Conservation (phyloP, 768 basidiomycete species). For the Terana coerulea region DNA sequence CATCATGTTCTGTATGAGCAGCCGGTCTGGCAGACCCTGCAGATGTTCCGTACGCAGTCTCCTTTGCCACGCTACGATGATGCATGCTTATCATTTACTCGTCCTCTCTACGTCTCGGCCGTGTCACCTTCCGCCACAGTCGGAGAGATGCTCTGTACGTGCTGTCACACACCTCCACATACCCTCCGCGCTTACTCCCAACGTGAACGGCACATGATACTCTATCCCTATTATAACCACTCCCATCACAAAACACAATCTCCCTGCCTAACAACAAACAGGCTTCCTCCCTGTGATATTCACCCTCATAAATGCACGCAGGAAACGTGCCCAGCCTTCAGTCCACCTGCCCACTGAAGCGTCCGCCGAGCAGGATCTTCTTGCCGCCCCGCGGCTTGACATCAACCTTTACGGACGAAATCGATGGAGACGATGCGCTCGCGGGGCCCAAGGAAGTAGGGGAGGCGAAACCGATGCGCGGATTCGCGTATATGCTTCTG, state of each 20-base stretch:
- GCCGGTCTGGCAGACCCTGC: slow-evolving; percentile 89
- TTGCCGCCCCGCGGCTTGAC: not conserved
- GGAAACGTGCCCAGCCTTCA: slow-evolving; percentile 37
- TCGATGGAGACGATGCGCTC: not conserved
- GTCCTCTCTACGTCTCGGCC: not conserved
- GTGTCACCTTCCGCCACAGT: slow-evolving; percentile 41
- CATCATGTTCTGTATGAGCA: slow-evolving; percentile 83
- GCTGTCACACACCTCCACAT: slow-evolving; percentile 17
- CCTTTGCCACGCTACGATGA: not conserved
- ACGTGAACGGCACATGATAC: slow-evolving; percentile 12
- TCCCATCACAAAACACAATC: slow-evolving; percentile 10
- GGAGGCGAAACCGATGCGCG: slow-evolving; percentile 45
- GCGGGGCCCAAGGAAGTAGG: slow-evolving; percentile 17
- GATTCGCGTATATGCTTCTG: slow-evolving; percentile 70
- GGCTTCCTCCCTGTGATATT: slow-evolving; percentile 85
- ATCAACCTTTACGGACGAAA: not conserved
- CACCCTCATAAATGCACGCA: slow-evolving; percentile 48
- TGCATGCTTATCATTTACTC: not conserved
- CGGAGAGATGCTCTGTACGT: slow-evolving; percentile 92
- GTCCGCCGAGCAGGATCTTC: slow-evolving; percentile 38
- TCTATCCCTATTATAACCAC: slow-evolving; percentile 16
- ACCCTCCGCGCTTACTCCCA: slow-evolving; percentile 2
- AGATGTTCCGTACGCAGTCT: slow-evolving; percentile 82
- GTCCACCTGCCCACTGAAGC: slow-evolving; percentile 54
- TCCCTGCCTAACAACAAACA: slow-evolving; percentile 27